Evolutionary conservation across 163 green algal species (phyloP).

Genomic region (Prototheca wickerhamii): DNA sequence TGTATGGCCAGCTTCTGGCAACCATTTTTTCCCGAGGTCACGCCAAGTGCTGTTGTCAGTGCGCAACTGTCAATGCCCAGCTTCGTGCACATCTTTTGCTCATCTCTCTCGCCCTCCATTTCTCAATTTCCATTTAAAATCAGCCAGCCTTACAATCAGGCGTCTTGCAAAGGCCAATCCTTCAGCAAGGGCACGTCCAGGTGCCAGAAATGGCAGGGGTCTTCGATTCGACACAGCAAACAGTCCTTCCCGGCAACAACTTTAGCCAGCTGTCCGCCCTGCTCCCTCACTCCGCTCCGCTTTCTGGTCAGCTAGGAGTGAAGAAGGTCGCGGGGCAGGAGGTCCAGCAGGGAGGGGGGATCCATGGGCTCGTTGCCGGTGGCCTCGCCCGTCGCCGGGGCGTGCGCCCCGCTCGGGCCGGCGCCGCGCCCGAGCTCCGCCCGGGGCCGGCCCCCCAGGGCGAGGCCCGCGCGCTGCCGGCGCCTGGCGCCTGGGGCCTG

Average conservation of each 20-base stretch:
- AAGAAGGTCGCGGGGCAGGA: constrained; percentile 61
- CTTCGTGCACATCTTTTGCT: background rate
- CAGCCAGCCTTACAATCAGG: background rate
- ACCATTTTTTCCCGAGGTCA: background rate
- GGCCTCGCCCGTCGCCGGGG: constrained; percentile 5
- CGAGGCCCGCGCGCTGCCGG: background rate
- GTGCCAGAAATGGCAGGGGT: too few species aligned
- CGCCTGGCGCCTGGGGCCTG: background rate
- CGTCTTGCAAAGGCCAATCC: too few species aligned
- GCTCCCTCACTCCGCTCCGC: too few species aligned
- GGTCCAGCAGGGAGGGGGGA: constrained; percentile 26
- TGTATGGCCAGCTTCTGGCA: background rate
- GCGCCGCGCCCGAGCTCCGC: too few species aligned
- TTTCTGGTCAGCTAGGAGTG: constrained; percentile 10
- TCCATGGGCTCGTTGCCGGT: constrained; percentile 6
- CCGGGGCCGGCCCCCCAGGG: too few species aligned
- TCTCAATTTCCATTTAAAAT: background rate
- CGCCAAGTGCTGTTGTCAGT: background rate
- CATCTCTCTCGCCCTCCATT: background rate
- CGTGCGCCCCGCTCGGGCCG: background rate
- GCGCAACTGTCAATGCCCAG: too few species aligned
- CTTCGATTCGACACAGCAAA: too few species aligned
- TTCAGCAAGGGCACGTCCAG: too few species aligned
- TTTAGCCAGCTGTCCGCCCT: too few species aligned
- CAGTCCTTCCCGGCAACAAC: too few species aligned